These are phyloP conservation scores for Naumovozyma baii DNA, from an alignment of 805 yeast genomes.

Conservation along the genomic window DNA sequence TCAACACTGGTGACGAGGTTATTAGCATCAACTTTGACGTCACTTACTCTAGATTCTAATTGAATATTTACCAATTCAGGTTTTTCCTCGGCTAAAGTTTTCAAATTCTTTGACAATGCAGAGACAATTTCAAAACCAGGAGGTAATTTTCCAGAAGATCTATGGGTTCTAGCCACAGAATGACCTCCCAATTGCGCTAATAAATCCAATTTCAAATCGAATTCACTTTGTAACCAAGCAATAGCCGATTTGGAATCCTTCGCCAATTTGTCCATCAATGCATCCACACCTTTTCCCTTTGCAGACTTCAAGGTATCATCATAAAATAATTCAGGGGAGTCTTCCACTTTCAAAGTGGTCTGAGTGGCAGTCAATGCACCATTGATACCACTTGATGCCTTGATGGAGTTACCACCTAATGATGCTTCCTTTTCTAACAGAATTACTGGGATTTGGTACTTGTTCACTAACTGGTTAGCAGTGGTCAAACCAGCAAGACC, in stretches of 20 bases:
- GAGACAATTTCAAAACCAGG: constrained; percentile 53
- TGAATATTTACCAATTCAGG: constrained; percentile 30
- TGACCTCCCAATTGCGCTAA: constrained; percentile 81
- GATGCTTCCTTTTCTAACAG: constrained; percentile 40
- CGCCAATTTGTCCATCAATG: constrained; percentile 49
- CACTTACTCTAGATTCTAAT: constrained; percentile 33
- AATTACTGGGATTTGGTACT: constrained; percentile 34
- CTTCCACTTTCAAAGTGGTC: constrained; percentile 38
- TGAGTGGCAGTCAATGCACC: constrained; percentile 68
- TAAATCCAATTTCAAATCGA: constrained; percentile 52
- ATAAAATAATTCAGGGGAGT: constrained; percentile 49
- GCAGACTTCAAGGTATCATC: constrained; percentile 63
- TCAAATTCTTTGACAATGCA: constrained; percentile 33
- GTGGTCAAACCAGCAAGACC: constrained; percentile 50
- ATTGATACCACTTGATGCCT: constrained; percentile 55
- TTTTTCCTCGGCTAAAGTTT: constrained; percentile 23
- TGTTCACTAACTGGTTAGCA: constrained; percentile 31
- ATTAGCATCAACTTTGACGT: constrained; percentile 24
- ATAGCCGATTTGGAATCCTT: constrained; percentile 57
- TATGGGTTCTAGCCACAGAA: constrained; percentile 68
- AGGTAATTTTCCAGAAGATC: constrained; percentile 52
- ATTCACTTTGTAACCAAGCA: constrained; percentile 59
- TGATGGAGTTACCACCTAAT: constrained; percentile 51
- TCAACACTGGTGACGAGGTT: constrained; percentile 35
- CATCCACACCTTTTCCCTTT: constrained; percentile 47